These are phyloP conservation scores for Allomyces arbusculus DNA, from an alignment of 192 early-diverging fungal species.

Conservation along the genomic window DNA sequence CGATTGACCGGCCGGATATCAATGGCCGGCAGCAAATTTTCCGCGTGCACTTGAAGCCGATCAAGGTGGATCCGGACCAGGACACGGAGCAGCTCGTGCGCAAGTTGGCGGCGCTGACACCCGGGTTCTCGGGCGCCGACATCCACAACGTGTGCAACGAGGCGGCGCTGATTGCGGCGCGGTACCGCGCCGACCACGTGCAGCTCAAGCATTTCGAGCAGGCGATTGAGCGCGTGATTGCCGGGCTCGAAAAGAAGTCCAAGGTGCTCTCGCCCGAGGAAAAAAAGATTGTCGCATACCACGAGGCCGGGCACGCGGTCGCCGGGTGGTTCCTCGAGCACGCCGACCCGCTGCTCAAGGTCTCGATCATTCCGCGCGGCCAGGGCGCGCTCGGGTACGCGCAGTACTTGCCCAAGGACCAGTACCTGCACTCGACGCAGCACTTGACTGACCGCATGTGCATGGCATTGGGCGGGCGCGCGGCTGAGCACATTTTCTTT, in stretches of 20 bases:
- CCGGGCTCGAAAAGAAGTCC: slow-evolving; percentile 93
- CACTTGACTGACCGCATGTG: slow-evolving; percentile 83
- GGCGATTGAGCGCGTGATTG: slow-evolving; percentile 97
- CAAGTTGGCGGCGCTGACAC: slow-evolving; percentile 85
- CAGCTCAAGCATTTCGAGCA: slow-evolving; percentile 79
- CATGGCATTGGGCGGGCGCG: slow-evolving; percentile 70
- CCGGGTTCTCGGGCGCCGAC: slow-evolving; percentile 96
- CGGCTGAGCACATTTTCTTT: slow-evolving; percentile 84
- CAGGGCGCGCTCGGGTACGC: slow-evolving; percentile 91
- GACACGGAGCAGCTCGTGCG: slow-evolving; percentile 55
- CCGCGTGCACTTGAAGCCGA: slow-evolving; percentile 85
- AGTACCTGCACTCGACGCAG: slow-evolving; percentile 79
- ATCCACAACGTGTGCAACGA: slow-evolving; percentile 98
- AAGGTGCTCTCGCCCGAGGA: slow-evolving; percentile 84
- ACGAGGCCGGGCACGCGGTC: slow-evolving; percentile 98
- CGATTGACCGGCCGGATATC: slow-evolving; percentile 91
- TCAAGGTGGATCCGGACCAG: slow-evolving; percentile 54
- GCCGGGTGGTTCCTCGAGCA: slow-evolving; percentile 94
- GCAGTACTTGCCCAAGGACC: slow-evolving; percentile 95
- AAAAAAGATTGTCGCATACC: slow-evolving; percentile 98
- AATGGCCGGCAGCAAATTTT: slow-evolving; percentile 89
- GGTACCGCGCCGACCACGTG: slow-evolving; percentile 55
- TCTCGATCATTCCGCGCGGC: slow-evolving; percentile 95
- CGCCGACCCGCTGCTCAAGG: slow-evolving; percentile 90
- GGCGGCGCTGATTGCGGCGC: slow-evolving; percentile 90